Evolutionary conservation across 352 stramenopile species (phyloP), one percentile per base, ranked within the genome.

Genomic region (Elongisporangium senticosum): DNA sequence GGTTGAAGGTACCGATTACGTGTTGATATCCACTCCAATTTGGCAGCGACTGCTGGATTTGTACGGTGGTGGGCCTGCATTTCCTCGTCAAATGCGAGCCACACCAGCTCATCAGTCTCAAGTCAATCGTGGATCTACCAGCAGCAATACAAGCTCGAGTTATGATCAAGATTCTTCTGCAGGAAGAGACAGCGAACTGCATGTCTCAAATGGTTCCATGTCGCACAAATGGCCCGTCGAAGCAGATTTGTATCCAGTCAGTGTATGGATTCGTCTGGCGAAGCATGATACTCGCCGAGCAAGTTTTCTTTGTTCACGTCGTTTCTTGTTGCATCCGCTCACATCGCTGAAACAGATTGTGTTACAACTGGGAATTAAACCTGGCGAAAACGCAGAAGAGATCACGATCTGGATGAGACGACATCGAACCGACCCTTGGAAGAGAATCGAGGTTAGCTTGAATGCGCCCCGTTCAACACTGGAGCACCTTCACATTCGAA

Each of bases 371-470:
- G 79, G 82, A 0, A 62, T 90, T 2, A 67, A 78, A 24, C 70
- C 74, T 15, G 76, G 71, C 10, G 64, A 80, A 10, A 92, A 88
- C 40, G 63, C 74, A 0, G 67, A 69, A 43, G 77, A 86, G 43
- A 69, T 90, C 2, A 71, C 78, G 21, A 60, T 92, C 10, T 92
- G 82, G 82, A 55, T 87, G 49, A 78, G 82, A 21, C 75, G 76
- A 6, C 64, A 72, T n/a, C 72, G 74, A 21, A 70, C 75, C 40
- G 74, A 87, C 48, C 65, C 77, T 3, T 92, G 82, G 82, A 62
- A 66, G 17, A 74, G 74, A 1, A 69, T 92, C 23, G 76, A 89
- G 54, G 78, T 67, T 49, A 87, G 63, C 43, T 59, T 86, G 0
- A 74, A 86, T 50, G 67, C 64, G 7, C 67, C 69, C 1, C 55